A percentile compares a stretch with the other conserved stretches of the same genome.
Conservation (phyloP, 208 protist species). For the Acanthamoeba rhysodes region DNA sequence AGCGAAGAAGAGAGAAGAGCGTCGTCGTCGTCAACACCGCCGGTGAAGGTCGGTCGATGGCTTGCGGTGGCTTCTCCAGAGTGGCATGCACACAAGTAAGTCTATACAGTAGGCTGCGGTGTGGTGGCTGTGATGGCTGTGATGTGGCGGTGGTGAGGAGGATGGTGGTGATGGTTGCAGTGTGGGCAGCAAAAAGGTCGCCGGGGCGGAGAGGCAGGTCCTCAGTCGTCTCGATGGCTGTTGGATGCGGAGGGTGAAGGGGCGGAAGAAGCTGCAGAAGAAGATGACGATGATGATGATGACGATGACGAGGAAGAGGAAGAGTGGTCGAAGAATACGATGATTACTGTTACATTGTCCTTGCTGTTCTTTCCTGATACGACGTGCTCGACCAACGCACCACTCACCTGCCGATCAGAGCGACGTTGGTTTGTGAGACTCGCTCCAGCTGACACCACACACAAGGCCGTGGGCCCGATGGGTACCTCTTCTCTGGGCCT, state of each 20-base stretch:
- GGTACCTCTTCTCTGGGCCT: not conserved
- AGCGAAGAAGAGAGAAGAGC: not conserved
- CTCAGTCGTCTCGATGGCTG: not conserved
- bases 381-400: not conserved
- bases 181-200: not conserved
- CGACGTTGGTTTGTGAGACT: not conserved
- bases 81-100: no score
- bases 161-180: not conserved
- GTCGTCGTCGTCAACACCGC: no score
- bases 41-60: no score
- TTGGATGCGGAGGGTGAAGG: not conserved
- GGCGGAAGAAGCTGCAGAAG: not conserved
- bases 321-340: conserved; percentile 29
- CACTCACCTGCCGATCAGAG: not conserved
- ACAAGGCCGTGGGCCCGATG: not conserved
- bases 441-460: no score
- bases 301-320: not conserved
- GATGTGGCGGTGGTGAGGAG: not conserved
- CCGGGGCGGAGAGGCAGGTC: no score
- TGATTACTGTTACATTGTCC: conserved; percentile 60
- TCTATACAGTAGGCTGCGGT: no score
- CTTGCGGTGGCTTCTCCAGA: no score
- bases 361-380: conserved; percentile 10
- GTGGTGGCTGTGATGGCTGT: no score
- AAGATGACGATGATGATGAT: not conserved